A percentile compares a stretch with the other conserved stretches of the same genome.
phyloP scores from a whole-genome alignment of 2,329 filamentous ascomycete species.

The Grosmannia huntii region DNA sequence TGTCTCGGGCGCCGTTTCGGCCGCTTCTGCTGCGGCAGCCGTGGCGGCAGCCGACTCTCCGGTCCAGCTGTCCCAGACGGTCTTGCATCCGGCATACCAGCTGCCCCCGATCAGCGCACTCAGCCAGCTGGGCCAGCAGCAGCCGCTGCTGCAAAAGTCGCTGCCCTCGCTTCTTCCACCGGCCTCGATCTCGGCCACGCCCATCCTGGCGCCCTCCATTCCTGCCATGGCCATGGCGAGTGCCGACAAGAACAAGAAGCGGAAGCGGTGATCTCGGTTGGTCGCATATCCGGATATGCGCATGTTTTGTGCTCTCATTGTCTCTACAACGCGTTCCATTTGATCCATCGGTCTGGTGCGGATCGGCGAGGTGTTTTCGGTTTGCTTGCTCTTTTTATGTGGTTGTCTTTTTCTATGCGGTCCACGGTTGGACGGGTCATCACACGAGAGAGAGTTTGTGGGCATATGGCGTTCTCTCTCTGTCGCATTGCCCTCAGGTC shows the following conservation, averaged over 20 bases:
- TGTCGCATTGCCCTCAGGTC: neutral
- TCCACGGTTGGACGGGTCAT: neutral
- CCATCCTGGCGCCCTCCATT: slow-evolving; percentile 12
- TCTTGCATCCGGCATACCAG: neutral
- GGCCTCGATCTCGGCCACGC: slow-evolving; percentile 28
- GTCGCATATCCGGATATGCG: neutral
- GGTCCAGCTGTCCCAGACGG: neutral
- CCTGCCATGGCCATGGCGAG: slow-evolving; percentile 9
- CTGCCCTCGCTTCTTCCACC: slow-evolving; percentile 26
- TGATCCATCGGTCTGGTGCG: neutral
- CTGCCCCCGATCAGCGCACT: slow-evolving; percentile 14
- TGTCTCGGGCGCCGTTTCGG: neutral
- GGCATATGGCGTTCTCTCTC: neutral
- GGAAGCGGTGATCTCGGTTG: slow-evolving; percentile 34
- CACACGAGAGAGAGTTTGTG: neutral
- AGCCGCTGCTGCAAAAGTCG: slow-evolving; percentile 3
- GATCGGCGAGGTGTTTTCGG: slow-evolving; percentile 2
- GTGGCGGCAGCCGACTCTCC: neutral
- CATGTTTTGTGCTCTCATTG: neutral
- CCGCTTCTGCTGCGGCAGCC: neutral
- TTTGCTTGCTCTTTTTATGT: neutral
- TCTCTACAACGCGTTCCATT: neutral
- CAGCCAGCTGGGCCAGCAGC: neutral
- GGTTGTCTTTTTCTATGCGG: neutral
- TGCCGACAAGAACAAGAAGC: slow-evolving; percentile 47